Conservation (phyloP, 108 stramenopile genomes). For the Craspedostauros australis region DNA sequence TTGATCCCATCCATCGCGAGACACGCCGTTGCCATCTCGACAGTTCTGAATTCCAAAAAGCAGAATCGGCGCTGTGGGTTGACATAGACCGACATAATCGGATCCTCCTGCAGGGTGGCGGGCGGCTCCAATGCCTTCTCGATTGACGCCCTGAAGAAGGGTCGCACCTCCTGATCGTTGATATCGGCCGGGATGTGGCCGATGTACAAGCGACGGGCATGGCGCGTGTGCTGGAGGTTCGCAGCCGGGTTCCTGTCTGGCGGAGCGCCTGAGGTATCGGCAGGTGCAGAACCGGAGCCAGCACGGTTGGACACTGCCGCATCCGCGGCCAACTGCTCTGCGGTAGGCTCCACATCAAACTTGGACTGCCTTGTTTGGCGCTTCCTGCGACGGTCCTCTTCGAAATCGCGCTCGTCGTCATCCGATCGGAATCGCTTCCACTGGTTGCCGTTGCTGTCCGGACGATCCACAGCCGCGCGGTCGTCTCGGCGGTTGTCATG, state of each 20-base stretch:
- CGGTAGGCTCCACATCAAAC: constrained; percentile 72
- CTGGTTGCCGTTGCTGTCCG: too few species aligned
- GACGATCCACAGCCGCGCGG: too few species aligned
- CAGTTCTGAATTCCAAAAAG: constrained; percentile 92
- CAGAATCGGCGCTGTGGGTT: constrained; percentile 90
- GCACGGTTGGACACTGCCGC: constrained; percentile 36
- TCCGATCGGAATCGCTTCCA: constrained; percentile 64
- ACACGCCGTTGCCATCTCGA: constrained; percentile 91
- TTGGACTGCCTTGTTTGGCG: constrained; percentile 50
- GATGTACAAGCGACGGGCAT: constrained; percentile 93
- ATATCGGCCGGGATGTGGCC: constrained; percentile 83
- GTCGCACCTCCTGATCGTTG: constrained; percentile 73
- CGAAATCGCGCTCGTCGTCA: constrained; percentile 80
- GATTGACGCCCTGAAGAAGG: constrained; percentile 83
- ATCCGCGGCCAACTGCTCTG: constrained; percentile 56
- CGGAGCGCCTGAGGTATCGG: constrained; percentile 36
- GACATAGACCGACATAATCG: constrained; percentile 91
- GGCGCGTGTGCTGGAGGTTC: constrained; percentile 86
- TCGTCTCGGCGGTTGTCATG: too few species aligned
- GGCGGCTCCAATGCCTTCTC: constrained; percentile 38
- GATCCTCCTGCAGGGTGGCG: constrained; percentile 42
- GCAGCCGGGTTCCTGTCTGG: constrained; percentile 22
- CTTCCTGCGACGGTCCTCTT: constrained; percentile 70
- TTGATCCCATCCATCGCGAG: constrained; percentile 87
- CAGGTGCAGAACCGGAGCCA: too few species aligned